phyloP scores from a whole-genome alignment of 176 grass and related monocot species.

The Cenchrus americanus region DNA sequence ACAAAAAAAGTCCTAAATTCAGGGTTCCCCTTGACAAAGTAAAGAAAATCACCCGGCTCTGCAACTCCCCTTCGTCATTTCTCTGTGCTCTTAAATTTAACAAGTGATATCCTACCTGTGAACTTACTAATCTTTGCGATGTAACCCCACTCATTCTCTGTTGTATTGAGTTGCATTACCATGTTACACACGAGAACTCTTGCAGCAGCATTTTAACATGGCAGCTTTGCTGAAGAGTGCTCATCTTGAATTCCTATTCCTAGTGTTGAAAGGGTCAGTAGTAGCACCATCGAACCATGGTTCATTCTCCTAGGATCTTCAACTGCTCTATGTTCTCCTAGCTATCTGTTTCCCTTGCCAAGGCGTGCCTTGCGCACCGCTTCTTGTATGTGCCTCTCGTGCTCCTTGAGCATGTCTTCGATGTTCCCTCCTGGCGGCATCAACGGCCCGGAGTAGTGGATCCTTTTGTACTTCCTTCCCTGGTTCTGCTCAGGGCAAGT shows the following conservation, averaged over 20 bases:
- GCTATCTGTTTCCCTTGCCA: constrained; percentile 45
- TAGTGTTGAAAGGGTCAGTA: neutral
- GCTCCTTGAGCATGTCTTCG: constrained; percentile 92
- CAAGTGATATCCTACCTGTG: neutral
- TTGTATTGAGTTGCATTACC: neutral
- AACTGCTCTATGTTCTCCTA: constrained; percentile 18
- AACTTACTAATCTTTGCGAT: constrained; percentile 3
- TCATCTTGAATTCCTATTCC: neutral
- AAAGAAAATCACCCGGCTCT: neutral
- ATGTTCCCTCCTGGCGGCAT: constrained; percentile 74
- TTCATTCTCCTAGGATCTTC: constrained; percentile 18
- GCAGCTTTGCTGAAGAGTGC: constrained; percentile 25
- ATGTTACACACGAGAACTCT: neutral
- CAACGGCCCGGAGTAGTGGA: constrained; percentile 87
- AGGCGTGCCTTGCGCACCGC: constrained; percentile 81
- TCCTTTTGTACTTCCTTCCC: constrained; percentile 63
- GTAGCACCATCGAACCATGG: neutral
- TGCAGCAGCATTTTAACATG: constrained; percentile 18
- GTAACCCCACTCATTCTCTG: neutral
- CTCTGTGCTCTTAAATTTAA: neutral
- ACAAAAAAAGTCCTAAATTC: neutral
- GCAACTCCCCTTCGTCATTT: neutral
- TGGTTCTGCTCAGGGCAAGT: constrained; percentile 48
- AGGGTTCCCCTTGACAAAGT: neutral
- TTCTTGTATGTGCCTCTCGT: constrained; percentile 84